phyloP scores from a whole-genome alignment of 345 rosid species.

The Gossypium longicalyx region DNA sequence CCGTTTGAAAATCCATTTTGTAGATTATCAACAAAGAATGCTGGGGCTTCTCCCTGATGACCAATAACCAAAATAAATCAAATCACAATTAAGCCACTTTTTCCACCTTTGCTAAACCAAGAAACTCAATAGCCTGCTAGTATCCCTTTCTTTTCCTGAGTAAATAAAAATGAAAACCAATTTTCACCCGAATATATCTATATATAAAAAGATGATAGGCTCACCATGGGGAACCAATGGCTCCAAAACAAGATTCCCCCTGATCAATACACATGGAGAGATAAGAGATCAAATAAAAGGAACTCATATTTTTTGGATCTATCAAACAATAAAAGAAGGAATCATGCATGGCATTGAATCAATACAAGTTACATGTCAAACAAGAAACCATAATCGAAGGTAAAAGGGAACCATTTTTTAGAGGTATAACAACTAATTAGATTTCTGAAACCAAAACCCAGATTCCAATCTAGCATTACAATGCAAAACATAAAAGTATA shows the following conservation, averaged over 20 bases:
- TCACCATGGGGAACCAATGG: conserved; percentile 76
- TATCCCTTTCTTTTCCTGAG: background rate
- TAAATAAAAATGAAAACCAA: background rate
- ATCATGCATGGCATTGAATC: background rate
- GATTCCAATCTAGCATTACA: conserved; percentile 4
- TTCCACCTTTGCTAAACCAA: background rate
- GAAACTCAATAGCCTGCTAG: background rate
- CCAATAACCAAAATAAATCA: conserved; percentile 18
- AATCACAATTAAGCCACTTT: conserved; percentile 4
- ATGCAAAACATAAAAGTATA: background rate
- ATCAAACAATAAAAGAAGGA: conserved; percentile 10
- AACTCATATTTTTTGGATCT: conserved; percentile 28
- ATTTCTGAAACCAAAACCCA: conserved; percentile 8
- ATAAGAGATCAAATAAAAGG: conserved; percentile 34
- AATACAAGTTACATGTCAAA: background rate
- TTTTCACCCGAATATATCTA: background rate
- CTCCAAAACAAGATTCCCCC: conserved; percentile 53
- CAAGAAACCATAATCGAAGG: background rate
- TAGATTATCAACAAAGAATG: conserved; percentile 41
- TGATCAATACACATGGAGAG: conserved; percentile 48
- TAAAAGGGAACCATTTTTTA: background rate
- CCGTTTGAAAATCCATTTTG: conserved; percentile 23
- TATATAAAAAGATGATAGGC: conserved; percentile 26
- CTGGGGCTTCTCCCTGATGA: conserved; percentile 80
- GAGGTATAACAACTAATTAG: background rate